phyloP scores from a whole-genome alignment of 306 rosid species.

The Casuarina equisetifolia region DNA sequence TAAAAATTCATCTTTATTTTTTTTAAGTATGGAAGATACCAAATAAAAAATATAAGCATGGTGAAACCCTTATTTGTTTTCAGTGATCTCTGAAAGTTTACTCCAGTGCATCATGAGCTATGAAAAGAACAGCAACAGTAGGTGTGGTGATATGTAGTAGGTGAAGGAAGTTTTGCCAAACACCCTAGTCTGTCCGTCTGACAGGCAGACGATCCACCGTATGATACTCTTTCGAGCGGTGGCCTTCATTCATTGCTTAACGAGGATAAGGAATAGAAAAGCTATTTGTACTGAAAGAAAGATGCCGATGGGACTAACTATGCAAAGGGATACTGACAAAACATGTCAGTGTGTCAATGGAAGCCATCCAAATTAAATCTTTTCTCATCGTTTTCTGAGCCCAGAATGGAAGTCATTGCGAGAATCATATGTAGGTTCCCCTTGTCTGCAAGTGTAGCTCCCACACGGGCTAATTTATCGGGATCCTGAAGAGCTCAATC shows the following conservation, averaged over 20 bases:
- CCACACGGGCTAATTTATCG: neutral
- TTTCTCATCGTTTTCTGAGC: too few relatives aligned
- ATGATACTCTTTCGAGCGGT: slow-evolving; percentile 3
- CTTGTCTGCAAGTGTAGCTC: neutral
- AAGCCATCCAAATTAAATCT: too few relatives aligned
- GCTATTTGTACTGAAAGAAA: neutral
- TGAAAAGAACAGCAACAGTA: too few relatives aligned
- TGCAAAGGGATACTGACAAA: too few relatives aligned
- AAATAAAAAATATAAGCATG: too few relatives aligned
- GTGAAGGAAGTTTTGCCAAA: neutral
- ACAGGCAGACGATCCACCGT: neutral
- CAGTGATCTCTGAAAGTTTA: too few relatives aligned
- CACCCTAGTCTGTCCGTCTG: neutral
- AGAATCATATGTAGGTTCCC: neutral
- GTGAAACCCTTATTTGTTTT: too few relatives aligned
- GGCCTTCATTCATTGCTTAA: slow-evolving; percentile 6
- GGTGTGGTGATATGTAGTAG: too few relatives aligned
- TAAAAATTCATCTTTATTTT: too few relatives aligned
- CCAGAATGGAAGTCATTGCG: neutral
- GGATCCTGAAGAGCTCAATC: neutral
- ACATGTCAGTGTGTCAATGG: too few relatives aligned
- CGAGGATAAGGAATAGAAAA: neutral
- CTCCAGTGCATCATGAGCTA: too few relatives aligned
- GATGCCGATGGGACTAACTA: neutral
- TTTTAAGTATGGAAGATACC: too few relatives aligned